A percentile compares a stretch with the other conserved stretches of the same genome.
Conservation (phyloP, 768 basidiomycete species). For the Fomitopsis serialis region DNA sequence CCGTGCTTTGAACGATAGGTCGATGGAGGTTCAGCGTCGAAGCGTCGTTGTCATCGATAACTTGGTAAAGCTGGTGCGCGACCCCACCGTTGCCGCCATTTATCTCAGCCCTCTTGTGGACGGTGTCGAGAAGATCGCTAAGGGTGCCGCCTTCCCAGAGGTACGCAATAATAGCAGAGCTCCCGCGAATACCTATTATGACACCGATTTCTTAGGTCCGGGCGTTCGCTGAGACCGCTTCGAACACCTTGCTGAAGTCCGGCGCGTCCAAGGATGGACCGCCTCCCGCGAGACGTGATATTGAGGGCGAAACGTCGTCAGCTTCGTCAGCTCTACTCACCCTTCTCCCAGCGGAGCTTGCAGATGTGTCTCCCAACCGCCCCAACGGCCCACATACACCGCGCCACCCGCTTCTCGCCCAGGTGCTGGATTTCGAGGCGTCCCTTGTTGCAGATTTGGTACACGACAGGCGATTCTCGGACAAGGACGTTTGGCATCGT, state of each 20-base stretch:
- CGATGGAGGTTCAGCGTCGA: constrained; percentile 93
- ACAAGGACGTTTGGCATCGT: constrained; percentile 56
- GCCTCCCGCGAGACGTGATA: constrained; percentile 65
- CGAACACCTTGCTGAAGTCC: constrained; percentile 73
- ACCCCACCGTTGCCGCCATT: constrained; percentile 81
- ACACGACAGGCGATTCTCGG: constrained; percentile 47
- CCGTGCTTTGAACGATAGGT: constrained; percentile 90
- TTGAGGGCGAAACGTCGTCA: constrained; percentile 55
- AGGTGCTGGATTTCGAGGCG: constrained; percentile 66
- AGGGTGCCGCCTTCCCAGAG: constrained; percentile 93
- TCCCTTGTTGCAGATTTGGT: constrained; percentile 76
- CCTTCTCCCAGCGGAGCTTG: constrained; percentile 48
- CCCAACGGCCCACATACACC: constrained; percentile 49
- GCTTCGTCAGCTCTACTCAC: constrained; percentile 53
- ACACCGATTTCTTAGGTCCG: constrained; percentile 50
- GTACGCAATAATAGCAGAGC: constrained; percentile 31
- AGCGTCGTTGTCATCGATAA: constrained; percentile 94
- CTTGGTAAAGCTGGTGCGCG: constrained; percentile 93
- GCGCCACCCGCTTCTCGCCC: constrained; percentile 52
- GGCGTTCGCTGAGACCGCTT: constrained; percentile 83
- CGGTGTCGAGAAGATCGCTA: constrained; percentile 86
- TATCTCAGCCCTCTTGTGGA: constrained; percentile 86
- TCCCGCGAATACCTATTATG: constrained; percentile 3
- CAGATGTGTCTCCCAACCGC: constrained; percentile 33
- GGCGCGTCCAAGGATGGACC: constrained; percentile 75